phyloP scores from a whole-genome alignment of 441 rosid species.

The Brassica balearica region DNA sequence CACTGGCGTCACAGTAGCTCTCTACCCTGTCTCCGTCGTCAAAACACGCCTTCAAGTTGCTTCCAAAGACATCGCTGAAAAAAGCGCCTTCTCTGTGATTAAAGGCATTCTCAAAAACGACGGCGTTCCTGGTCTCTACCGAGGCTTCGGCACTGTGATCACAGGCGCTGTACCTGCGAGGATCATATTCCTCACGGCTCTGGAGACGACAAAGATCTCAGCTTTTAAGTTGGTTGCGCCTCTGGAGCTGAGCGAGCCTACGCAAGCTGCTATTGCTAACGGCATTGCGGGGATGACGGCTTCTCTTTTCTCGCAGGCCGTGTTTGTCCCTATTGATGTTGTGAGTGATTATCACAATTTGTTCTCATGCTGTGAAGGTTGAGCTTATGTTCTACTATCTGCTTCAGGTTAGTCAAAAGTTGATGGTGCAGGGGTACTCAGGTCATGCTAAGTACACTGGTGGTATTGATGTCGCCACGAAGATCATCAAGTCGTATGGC shows the following conservation, averaged over 20 bases:
- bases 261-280: conserved; percentile 91
- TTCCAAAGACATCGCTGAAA: conserved; percentile 77
- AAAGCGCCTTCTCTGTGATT: conserved; percentile 72
- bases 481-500: conserved; percentile 78
- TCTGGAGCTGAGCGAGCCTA: conserved; percentile 70
- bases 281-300: conserved; percentile 95
- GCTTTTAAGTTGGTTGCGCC: conserved; percentile 81
- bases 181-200: conserved; percentile 81
- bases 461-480: conserved; percentile 89
- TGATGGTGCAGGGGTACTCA: conserved; percentile 98
- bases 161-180: conserved; percentile 95
- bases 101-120: conserved; percentile 75
- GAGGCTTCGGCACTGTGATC: conserved; percentile 94
- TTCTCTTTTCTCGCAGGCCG: conserved; percentile 80
- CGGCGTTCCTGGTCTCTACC: conserved; percentile 93
- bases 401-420: conserved; percentile 86
- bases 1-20: conserved; percentile 89
- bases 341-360: conserved; percentile 50
- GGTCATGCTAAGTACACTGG: conserved; percentile 86
- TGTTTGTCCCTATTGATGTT: conserved; percentile 95
- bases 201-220: conserved; percentile 88
- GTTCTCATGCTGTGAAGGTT: neutral
- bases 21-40: conserved; percentile 87
- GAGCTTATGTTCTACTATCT: conserved; percentile 6
- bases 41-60: conserved; percentile 98